Evolutionary conservation across 331 rosid genomes (phyloP), one percentile per base, ranked within the genome.

Genomic region (Acacia pycnantha): DNA sequence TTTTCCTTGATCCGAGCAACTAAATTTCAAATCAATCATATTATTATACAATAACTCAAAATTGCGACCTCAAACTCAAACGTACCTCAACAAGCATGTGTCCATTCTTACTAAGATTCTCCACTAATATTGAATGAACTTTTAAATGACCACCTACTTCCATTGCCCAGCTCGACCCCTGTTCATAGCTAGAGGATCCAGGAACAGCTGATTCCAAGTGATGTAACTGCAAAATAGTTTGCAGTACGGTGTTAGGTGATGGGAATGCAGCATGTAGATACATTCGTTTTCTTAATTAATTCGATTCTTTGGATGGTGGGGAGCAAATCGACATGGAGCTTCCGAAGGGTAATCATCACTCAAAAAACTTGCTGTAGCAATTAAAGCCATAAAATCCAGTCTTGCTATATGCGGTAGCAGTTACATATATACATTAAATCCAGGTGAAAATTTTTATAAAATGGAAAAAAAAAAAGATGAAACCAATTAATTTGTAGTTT

Each of bases 91-190:
- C 94, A 78, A 92, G 91, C 92, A 94, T 92, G 88, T 92, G 97
- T 21, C 98, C 97, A 53, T 84, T 92, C 87, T 92, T 92, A 89
- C 89, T 88, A 59, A 85, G 90, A 85, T 89, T 94, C 85, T 94
- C 98, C 70, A 92, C 97, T 65, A 92, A 74, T 81, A 94, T 90
- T 6, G 98, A 92, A 82, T 88, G 88, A 85, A 94, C 94, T 91
- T 94, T 94, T 62, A 94, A 84, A 90, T 90, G 91, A 81, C 97
- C 98, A 40, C 97, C 98, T 77, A 94, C 98, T 84, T 94, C 98
- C 92, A 94, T 93, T 27, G 97, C 97, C 97, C 97, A 94, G 90
- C 97, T 94, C 22, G 98, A 91, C 79, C 97, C 97, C 67, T 86
- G 96, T 64, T 92, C 91, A 80, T 84, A 88, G 73, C 77, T 78